phyloP scores from a whole-genome alignment of 164 flowering plant genomes.

The Dillenia suffruticosa region DNA sequence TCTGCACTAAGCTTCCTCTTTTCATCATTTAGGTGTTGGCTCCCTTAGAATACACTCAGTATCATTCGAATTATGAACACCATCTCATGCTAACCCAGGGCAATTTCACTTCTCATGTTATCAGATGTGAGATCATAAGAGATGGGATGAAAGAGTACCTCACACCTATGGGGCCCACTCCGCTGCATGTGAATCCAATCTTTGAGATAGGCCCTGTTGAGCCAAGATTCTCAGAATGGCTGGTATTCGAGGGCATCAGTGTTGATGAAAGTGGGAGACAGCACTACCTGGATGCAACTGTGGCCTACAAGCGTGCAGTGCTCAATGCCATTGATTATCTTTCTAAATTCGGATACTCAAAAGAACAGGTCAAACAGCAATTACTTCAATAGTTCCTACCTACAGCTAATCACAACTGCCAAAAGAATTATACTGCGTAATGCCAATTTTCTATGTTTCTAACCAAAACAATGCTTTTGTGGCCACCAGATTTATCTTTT shows the following conservation, averaged over 20 bases:
- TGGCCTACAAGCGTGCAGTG: constrained; percentile 92
- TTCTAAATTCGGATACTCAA: constrained; percentile 85
- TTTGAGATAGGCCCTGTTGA: constrained; percentile 93
- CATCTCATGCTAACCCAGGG: not conserved
- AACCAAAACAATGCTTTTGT: not conserved
- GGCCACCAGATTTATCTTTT: constrained; percentile 64
- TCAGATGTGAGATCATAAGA: constrained; percentile 83
- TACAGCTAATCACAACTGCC: not conserved
- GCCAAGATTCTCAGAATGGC: constrained; percentile 96
- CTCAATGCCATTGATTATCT: constrained; percentile 94
- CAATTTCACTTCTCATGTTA: not conserved
- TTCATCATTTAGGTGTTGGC: too few species aligned
- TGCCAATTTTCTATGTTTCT: not conserved
- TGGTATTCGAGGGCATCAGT: constrained; percentile 95
- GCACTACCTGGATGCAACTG: constrained; percentile 84
- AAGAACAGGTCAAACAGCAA: constrained; percentile 60
- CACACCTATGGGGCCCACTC: constrained; percentile 97
- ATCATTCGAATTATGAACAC: too few species aligned
- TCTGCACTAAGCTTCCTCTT: too few species aligned
- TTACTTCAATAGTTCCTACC: not conserved
- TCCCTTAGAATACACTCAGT: too few species aligned
- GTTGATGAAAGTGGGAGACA: constrained; percentile 94
- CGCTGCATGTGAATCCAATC: constrained; percentile 91
- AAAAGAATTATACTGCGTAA: not conserved
- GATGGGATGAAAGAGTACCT: constrained; percentile 91